Percentiles rank a stretch among this genome's conserved stretches.
phyloP scores from a whole-genome alignment of 805 yeast species.

The Kregervanrija delftensis region DNA sequence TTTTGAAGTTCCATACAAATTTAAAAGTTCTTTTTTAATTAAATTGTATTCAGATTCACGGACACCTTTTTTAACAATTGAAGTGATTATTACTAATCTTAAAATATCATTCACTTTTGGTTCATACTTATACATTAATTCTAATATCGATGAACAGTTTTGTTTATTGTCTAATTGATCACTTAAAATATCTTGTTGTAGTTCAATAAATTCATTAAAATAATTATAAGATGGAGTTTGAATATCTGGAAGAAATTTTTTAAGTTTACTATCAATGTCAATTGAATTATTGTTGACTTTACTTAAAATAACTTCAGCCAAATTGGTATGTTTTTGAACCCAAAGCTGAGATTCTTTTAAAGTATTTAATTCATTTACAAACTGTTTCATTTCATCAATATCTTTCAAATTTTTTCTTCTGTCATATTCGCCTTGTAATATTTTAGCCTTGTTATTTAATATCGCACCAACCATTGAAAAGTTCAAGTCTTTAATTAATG shows the following conservation, averaged over 20 bases:
- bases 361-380: slow-evolving; percentile 63
- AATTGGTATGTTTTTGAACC: slow-evolving; percentile 62
- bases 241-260: too few species aligned
- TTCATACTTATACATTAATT: slow-evolving; percentile 42
- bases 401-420: slow-evolving; percentile 49
- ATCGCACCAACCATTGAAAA: slow-evolving; percentile 74
- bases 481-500: slow-evolving; percentile 53
- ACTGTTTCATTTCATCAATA: slow-evolving; percentile 57
- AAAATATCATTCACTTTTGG: slow-evolving; percentile 38
- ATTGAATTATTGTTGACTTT: slow-evolving; percentile 10
- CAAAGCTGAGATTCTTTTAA: slow-evolving; percentile 62
- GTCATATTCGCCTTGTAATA: slow-evolving; percentile 63
- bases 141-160: slow-evolving; percentile 33
- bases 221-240: slow-evolving; percentile 15
- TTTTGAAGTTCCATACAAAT: slow-evolving; percentile 53
- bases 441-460: slow-evolving; percentile 64
- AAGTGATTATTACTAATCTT: slow-evolving; percentile 49
- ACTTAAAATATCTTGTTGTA: slow-evolving; percentile 66
- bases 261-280: too few species aligned
- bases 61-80: slow-evolving; percentile 63
- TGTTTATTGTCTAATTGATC: slow-evolving; percentile 39
- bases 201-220: slow-evolving; percentile 43
- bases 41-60: slow-evolving; percentile 52
- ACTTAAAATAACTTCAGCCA: slow-evolving; percentile 61
- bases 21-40: slow-evolving; percentile 49